These are phyloP conservation scores for Kluyveromyces aestuarii DNA, from an alignment of 805 yeast genomes.

Conservation along the genomic window DNA sequence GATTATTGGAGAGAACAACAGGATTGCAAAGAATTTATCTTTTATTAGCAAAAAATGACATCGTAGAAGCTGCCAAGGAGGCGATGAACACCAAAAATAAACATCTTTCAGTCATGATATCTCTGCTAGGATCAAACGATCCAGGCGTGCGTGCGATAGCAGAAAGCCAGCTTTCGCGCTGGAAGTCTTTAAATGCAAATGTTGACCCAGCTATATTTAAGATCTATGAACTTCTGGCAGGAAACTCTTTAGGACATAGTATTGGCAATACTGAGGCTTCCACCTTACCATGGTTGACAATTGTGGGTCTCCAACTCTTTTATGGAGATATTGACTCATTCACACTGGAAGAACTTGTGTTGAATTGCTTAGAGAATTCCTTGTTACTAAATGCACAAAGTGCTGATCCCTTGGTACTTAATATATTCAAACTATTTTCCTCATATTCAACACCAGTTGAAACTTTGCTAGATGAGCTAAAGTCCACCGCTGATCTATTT, in stretches of 20 bases:
- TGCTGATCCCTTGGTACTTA: constrained; percentile 16
- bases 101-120: constrained; percentile 62
- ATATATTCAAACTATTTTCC: constrained; percentile 25
- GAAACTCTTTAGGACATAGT: constrained; percentile 30
- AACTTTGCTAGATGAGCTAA: constrained; percentile 2
- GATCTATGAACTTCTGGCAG: constrained; percentile 57
- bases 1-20: constrained; percentile 21
- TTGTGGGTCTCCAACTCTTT: constrained; percentile 49
- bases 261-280: constrained; percentile 29
- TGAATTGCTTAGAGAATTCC: constrained; percentile 16
- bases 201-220: constrained; percentile 45
- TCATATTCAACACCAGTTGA: not conserved
- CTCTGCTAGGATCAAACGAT: constrained; percentile 67
- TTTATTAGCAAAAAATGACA: constrained; percentile 43
- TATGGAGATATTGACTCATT: constrained; percentile 45
- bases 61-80: constrained; percentile 49
- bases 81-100: constrained; percentile 56
- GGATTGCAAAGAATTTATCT: constrained; percentile 45
- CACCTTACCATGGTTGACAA: constrained; percentile 57
- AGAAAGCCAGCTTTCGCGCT: constrained; percentile 48
- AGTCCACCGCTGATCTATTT: constrained; percentile 13
- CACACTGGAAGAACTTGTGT: constrained; percentile 26
- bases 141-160: constrained; percentile 49
- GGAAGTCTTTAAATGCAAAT: constrained; percentile 42
- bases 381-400: constrained; percentile 2